These are phyloP conservation scores for Euphorbia lathyris DNA, from an alignment of 345 rosid species.

Conservation along the genomic window DNA sequence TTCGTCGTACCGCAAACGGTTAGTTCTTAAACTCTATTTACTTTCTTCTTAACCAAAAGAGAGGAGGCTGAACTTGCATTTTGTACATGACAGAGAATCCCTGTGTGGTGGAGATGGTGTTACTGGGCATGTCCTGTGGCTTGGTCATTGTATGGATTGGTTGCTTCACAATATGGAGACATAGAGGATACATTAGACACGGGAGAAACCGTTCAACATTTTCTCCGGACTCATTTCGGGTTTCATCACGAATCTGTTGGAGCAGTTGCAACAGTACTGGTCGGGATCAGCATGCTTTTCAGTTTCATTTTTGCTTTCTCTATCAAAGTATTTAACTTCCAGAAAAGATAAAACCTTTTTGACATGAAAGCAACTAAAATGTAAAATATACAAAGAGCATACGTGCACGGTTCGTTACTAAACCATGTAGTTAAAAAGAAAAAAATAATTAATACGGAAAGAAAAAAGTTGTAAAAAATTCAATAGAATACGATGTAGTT, in stretches of 20 bases:
- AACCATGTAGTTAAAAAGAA: background rate
- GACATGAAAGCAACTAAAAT: background rate
- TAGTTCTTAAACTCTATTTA: conserved; percentile 2
- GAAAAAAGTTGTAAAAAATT: background rate
- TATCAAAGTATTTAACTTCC: conserved; percentile 81
- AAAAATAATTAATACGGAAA: background rate
- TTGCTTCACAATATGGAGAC: conserved; percentile 57
- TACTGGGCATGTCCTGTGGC: conserved; percentile 52
- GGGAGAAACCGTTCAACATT: conserved; percentile 52
- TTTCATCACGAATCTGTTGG: conserved; percentile 55
- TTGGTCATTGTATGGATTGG: conserved; percentile 57
- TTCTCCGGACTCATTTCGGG: conserved; percentile 49
- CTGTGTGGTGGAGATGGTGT: conserved; percentile 73
- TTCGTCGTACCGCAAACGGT: conserved; percentile 52
- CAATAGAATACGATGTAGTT: too few species aligned
- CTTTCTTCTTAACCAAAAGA: background rate
- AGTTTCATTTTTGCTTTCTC: conserved; percentile 74
- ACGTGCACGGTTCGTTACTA: background rate
- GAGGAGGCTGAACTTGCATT: background rate
- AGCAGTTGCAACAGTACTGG: conserved; percentile 43
- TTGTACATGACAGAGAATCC: conserved; percentile 42
- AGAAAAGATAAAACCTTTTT: conserved; percentile 38
- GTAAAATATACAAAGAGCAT: background rate
- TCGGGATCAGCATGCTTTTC: conserved; percentile 51
- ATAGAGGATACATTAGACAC: conserved; percentile 29